phyloP scores from a whole-genome alignment of 108 stramenopile genomes.

The Epithemia pelagica region DNA sequence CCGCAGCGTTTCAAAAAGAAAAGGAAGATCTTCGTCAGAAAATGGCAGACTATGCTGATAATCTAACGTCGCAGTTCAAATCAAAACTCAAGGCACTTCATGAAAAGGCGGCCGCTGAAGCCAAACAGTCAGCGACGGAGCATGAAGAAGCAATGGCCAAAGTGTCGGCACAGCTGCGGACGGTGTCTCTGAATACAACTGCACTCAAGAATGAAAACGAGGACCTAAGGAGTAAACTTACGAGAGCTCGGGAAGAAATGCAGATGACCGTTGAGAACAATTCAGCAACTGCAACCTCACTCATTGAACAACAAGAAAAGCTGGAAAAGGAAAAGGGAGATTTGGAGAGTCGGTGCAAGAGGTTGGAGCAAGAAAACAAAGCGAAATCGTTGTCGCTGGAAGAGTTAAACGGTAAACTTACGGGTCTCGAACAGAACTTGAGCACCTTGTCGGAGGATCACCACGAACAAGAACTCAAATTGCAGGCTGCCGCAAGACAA shows the following conservation, averaged over 20 bases:
- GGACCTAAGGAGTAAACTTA: constrained; percentile 26
- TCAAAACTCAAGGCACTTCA: constrained; percentile 36
- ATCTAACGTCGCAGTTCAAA: constrained; percentile 55
- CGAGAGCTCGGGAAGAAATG: constrained; percentile 37
- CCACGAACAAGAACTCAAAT: constrained; percentile 49
- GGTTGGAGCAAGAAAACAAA: constrained; percentile 28
- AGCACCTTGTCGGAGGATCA: constrained; percentile 59
- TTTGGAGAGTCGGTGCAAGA: constrained; percentile 32
- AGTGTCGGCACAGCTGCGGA: constrained; percentile 28
- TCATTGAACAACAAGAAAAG: constrained; percentile 49
- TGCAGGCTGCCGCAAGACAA: constrained; percentile 50
- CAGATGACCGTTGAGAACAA: constrained; percentile 32
- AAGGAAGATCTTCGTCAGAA: constrained; percentile 48
- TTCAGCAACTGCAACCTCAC: constrained; percentile 29
- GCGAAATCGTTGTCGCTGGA: constrained; percentile 50
- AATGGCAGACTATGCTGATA: constrained; percentile 71
- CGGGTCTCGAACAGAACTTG: constrained; percentile 50
- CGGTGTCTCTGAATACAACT: constrained; percentile 18
- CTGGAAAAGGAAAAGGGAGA: constrained; percentile 20
- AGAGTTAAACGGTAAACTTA: constrained; percentile 64
- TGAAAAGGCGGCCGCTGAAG: constrained; percentile 15
- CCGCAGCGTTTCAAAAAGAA: constrained; percentile 34
- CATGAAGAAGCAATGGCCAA: constrained; percentile 36
- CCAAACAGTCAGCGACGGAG: constrained; percentile 17
- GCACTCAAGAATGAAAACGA: constrained; percentile 48